A percentile compares a stretch with the other conserved stretches of the same genome.
Evolutionary conservation across 768 basidiomycete species (phyloP).

Genomic region (Russula olivacea): DNA sequence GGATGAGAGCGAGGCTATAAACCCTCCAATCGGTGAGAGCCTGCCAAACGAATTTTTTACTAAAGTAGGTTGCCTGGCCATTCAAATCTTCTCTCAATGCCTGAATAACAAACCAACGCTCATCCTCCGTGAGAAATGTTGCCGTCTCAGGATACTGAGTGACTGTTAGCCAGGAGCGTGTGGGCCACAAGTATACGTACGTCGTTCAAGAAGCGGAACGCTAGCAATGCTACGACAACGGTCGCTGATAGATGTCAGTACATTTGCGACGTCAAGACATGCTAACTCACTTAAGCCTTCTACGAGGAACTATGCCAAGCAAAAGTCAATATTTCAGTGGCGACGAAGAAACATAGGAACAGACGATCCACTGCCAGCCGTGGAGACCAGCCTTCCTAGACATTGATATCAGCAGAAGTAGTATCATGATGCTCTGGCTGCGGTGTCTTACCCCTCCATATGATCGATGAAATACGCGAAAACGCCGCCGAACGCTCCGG

Average conservation of each 20-base stretch:
- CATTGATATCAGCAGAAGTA: conserved; percentile 6
- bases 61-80: conserved; percentile 33
- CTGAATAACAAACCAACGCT: conserved; percentile 32
- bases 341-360: conserved; percentile 22
- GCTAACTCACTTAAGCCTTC: conserved; percentile 36
- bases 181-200: conserved; percentile 25
- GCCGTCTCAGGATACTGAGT: conserved; percentile 41
- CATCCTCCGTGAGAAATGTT: conserved; percentile 36
- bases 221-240: conserved; percentile 36
- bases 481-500: conserved; percentile 46
- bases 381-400: conserved; percentile 29
- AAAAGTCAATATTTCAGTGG: background rate
- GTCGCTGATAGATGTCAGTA: conserved; percentile 12
- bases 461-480: conserved; percentile 43
- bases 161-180: background rate
- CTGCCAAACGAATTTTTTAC: conserved; percentile 34
- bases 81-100: conserved; percentile 29
- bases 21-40: conserved; percentile 31
- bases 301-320: conserved; percentile 37
- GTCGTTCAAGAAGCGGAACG: conserved; percentile 40
- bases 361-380: conserved; percentile 48
- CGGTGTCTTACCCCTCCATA: conserved; percentile 37
- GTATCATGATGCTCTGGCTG: background rate
- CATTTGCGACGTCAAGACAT: background rate
- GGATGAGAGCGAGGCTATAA: conserved; percentile 35